Evolutionary conservation across 768 basidiomycete genomes (phyloP).

Genomic region (Chlorophyllum brunneum): DNA sequence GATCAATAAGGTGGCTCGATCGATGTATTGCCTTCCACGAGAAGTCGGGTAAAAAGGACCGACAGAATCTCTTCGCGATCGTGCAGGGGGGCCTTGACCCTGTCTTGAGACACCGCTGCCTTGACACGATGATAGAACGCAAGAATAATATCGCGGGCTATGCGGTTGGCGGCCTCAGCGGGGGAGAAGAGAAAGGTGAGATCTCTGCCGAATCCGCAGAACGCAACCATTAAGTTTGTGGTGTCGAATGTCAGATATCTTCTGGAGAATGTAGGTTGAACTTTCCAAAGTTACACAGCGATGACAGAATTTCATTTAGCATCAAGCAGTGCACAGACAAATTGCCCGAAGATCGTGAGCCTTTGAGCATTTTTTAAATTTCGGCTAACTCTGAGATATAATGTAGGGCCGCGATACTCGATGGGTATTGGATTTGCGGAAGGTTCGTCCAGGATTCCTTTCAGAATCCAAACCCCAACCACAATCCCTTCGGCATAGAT

Average conservation of each 20-base stretch:
- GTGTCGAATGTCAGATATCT: constrained; percentile 49
- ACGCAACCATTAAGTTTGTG: neutral
- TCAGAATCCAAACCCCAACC: neutral
- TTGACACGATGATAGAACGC: constrained; percentile 79
- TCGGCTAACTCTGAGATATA: constrained; percentile 13
- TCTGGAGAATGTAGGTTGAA: constrained; percentile 72
- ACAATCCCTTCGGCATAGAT: constrained; percentile 39
- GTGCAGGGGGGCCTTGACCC: constrained; percentile 84
- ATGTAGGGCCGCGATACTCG: constrained; percentile 77
- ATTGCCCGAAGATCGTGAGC: constrained; percentile 74
- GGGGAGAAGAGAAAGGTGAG: constrained; percentile 87
- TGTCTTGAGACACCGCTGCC: constrained; percentile 65
- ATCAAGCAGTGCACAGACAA: constrained; percentile 80
- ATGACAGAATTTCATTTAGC: constrained; percentile 30
- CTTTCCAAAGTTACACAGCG: neutral
- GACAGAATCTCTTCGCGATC: constrained; percentile 88
- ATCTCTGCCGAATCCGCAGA: neutral
- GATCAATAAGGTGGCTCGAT: constrained; percentile 88
- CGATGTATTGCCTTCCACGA: constrained; percentile 79
- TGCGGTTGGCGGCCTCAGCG: constrained; percentile 87
- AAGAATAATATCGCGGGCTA: constrained; percentile 80
- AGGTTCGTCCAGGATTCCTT: constrained; percentile 39
- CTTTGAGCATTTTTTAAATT: neutral
- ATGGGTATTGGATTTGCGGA: constrained; percentile 95
- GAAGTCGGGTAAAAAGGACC: constrained; percentile 54